phyloP scores from a whole-genome alignment of 140 eudicot species.

The Flaveria floridana region DNA sequence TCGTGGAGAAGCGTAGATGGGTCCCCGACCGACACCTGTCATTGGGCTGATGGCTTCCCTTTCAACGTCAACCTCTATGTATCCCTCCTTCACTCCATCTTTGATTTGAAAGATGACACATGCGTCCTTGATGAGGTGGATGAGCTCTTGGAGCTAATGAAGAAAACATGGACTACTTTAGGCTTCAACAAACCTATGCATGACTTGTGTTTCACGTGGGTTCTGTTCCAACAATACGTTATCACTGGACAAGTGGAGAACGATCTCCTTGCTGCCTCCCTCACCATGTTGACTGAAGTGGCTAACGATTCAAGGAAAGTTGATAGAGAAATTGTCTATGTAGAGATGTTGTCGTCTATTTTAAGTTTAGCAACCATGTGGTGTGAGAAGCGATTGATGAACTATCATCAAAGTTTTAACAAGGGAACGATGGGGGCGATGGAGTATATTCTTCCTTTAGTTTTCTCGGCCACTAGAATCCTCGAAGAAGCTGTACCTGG shows the following conservation, averaged over 20 bases:
- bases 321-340: conserved; percentile 52
- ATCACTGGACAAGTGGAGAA: conserved; percentile 67
- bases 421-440: conserved; percentile 43
- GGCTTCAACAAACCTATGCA: conserved; percentile 67
- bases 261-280: conserved; percentile 71
- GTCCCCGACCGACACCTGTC: conserved; percentile 51
- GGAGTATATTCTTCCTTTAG: conserved; percentile 64
- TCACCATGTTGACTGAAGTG: conserved; percentile 71
- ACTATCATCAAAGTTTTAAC: conserved; percentile 53
- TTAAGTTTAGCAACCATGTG: conserved; percentile 56
- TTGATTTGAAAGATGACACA: conserved; percentile 70
- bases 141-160: conserved; percentile 79
- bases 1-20: conserved; percentile 68
- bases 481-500: conserved; percentile 46
- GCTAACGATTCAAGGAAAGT: conserved; percentile 69
- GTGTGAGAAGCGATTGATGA: conserved; percentile 61
- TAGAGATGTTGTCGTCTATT: conserved; percentile 53
- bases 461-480: conserved; percentile 55
- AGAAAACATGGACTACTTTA: conserved; percentile 80
- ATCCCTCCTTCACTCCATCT: conserved; percentile 52
- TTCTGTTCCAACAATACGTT: conserved; percentile 69
- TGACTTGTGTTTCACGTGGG: conserved; percentile 81
- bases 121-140: conserved; percentile 79
- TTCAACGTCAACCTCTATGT: conserved; percentile 65
- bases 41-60: conserved; percentile 96